Base-by-base conservation (phyloP, 1,139 yeast species). In the Candida mesenterica region DNA sequence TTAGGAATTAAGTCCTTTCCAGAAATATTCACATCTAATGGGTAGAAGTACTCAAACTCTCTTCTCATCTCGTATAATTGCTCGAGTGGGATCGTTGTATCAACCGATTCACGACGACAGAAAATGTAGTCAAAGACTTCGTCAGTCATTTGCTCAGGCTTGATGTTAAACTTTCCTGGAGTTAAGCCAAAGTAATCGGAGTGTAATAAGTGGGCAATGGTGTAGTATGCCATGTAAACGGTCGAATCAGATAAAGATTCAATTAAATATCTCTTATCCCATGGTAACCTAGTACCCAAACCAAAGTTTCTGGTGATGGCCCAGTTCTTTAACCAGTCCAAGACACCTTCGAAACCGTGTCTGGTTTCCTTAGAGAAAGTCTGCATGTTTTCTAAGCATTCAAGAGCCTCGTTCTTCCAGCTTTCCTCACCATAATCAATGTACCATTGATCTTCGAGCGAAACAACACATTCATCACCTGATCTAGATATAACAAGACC, bases 381-480 rank as follows among this genome's bases (percentile, higher is more conserved):
- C 62, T 86, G 78, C 94, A 94, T 82, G 46, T 64, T 59, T 31
- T 71, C 73, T 48, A 94, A 75, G 60, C 96, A 85, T 50, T 85
- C 94, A 45, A 82, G 71, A 38, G 97, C 95, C 60, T 79, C 77
- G n/a, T 71, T 62, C 59, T 85, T 85, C 99, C 99, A 94, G 22
- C 67, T 52, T 49, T 81, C 89, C 76, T 94, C 99, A 75, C 98
- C 98, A 57, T 94, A 94, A 62, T 94, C 97, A 55, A 88, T 77
- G 63, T 80, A 94, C 98, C 98, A 94, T 72, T 94, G 99, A 66
- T 94, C 98, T 68, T 94, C 97, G 40, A 94, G 77, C 12, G 97
- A 89, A 36, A 92, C 98, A 53, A 92, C 80, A 75, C 98, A 92
- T 41, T 83, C 92, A 59, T 92, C 99, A 50, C 97, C 97, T 32